These are phyloP conservation scores for Chlorella sorokiniana DNA, from an alignment of 139 green algal species.

Conservation along the genomic window DNA sequence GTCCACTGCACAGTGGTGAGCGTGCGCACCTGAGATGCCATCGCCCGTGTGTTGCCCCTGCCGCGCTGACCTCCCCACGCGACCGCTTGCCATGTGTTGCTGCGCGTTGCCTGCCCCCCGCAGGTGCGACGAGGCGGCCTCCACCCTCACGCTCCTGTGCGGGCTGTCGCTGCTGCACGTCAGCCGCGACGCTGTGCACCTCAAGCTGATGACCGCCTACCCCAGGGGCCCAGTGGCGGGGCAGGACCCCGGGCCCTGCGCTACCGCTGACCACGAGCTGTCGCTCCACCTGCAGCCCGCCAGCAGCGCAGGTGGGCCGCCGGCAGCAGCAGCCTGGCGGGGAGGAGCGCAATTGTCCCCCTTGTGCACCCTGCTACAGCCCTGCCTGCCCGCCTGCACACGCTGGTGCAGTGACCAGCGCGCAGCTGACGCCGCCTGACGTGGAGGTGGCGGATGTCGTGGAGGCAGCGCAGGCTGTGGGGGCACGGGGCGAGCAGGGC, in stretches of 20 bases:
- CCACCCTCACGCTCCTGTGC: constrained; percentile 27
- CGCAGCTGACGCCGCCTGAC: constrained; percentile 30
- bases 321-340: not conserved
- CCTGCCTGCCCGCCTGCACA: not conserved
- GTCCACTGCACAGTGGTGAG: constrained; percentile 6
- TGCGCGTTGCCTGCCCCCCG: not conserved
- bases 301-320: not conserved
- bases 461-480: not conserved
- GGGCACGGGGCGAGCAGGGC: not conserved
- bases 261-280: constrained; percentile 24
- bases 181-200: not conserved
- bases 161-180: constrained; percentile 34
- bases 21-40: not conserved
- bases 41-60: not conserved
- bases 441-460: constrained; percentile 36
- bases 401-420: not conserved
- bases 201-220: constrained; percentile 35
- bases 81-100: not conserved
- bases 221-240: not conserved
- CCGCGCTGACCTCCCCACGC: not conserved
- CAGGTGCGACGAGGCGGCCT: constrained; percentile 29
- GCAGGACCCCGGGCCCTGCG: not conserved
- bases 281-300: not conserved
- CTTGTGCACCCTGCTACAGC: not conserved
- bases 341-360: not conserved